Conservation (phyloP, 306 rosid species). For the Quercus wislizeni region DNA sequence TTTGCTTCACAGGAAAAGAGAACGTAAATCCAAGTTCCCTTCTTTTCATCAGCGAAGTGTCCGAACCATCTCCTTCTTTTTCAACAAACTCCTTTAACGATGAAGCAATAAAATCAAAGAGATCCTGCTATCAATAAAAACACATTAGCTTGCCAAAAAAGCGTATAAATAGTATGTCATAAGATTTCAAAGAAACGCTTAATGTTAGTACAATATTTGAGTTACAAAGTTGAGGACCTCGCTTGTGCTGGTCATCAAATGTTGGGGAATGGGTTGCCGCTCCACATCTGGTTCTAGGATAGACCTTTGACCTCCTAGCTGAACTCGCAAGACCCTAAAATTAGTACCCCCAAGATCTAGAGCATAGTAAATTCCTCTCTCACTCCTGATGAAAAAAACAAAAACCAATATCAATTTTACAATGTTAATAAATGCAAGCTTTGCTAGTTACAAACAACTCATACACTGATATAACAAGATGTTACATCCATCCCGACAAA, state of each 20-base stretch:
- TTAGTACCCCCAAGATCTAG: slow-evolving; percentile 92
- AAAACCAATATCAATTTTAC: not conserved
- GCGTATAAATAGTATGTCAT: not conserved
- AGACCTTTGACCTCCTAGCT: slow-evolving; percentile 60
- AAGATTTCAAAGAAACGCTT: not conserved
- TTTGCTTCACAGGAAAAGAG: slow-evolving; percentile 88
- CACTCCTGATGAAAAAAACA: slow-evolving; percentile 48
- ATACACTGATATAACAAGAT: not conserved
- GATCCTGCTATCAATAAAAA: slow-evolving; percentile 55
- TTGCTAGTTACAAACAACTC: not conserved
- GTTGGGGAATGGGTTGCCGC: slow-evolving; percentile 62
- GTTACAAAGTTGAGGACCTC: slow-evolving; percentile 46
- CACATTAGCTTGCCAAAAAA: slow-evolving; percentile 9
- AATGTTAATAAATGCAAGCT: slow-evolving; percentile 3
- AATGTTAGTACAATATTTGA: not conserved
- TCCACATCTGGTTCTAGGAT: slow-evolving; percentile 56
- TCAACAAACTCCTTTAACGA: slow-evolving; percentile 62
- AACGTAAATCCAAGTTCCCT: slow-evolving; percentile 90
- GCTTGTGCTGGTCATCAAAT: slow-evolving; percentile 70
- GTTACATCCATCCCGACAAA: not conserved
- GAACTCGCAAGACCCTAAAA: slow-evolving; percentile 81
- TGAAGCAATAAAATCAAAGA: slow-evolving; percentile 82
- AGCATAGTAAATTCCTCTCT: slow-evolving; percentile 80
- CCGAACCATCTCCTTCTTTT: slow-evolving; percentile 52
- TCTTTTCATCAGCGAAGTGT: slow-evolving; percentile 38